Conservation (phyloP, 1,284 basidiomycete genomes). For the Filobasidium uniguttulatum region DNA sequence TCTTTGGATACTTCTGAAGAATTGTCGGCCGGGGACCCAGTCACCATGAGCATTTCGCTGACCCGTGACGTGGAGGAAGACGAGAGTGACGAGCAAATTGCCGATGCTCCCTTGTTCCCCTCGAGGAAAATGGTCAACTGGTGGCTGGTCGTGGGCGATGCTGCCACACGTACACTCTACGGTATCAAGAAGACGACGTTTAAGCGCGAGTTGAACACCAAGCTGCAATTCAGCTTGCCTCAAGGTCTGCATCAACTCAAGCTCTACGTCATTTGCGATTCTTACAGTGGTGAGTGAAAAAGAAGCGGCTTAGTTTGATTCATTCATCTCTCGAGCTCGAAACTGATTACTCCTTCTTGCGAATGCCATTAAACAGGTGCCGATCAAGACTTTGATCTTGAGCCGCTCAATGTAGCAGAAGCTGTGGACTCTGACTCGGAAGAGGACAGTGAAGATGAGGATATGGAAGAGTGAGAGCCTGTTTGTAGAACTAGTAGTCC, state of each 20-base stretch:
- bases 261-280: constrained; percentile 85
- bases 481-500: no score
- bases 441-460: constrained; percentile 46
- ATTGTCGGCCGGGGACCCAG: constrained; percentile 69
- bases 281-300: constrained; percentile 50
- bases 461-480: constrained; percentile 41
- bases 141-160: constrained; percentile 91
- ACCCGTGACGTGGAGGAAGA: constrained; percentile 72
- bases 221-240: constrained; percentile 76
- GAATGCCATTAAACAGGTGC: no score
- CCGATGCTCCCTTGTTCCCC: constrained; percentile 85
- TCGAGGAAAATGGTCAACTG: constrained; percentile 82
- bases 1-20: constrained; percentile 65
- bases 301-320: neutral
- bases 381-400: constrained; percentile 74
- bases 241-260: constrained; percentile 72
- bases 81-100: constrained; percentile 55
- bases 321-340: constrained; percentile 2
- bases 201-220: constrained; percentile 58
- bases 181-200: constrained; percentile 94
- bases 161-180: constrained; percentile 54
- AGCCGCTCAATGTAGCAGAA: constrained; percentile 67
- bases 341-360: neutral
- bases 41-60: constrained; percentile 65
- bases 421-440: constrained; percentile 67